These are phyloP conservation scores for Zea luxurians DNA, from an alignment of 176 grass and related monocot species.

Conservation along the genomic window DNA sequence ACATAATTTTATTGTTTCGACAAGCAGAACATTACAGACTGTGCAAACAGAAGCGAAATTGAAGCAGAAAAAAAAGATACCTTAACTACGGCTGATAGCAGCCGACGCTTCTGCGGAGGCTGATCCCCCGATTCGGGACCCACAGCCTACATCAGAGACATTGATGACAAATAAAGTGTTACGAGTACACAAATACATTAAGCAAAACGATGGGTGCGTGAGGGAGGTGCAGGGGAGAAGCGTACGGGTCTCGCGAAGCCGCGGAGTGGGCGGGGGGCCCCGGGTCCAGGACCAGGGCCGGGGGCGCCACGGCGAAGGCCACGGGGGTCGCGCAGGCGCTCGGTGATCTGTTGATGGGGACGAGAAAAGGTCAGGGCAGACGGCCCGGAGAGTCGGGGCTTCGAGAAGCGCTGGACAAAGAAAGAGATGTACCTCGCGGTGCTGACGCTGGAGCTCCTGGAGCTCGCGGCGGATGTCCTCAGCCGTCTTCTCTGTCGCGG, in stretches of 20 bases:
- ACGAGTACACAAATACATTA: not conserved
- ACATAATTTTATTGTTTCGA: not conserved
- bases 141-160: constrained; percentile 49
- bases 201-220: not conserved
- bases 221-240: constrained; percentile 13
- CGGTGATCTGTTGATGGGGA: constrained; percentile 60
- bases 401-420: not conserved
- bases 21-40: not conserved
- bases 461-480: constrained; percentile 93
- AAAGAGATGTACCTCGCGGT: constrained; percentile 60
- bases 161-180: not conserved
- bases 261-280: constrained; percentile 53
- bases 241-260: constrained; percentile 67
- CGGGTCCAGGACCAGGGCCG: constrained; percentile 20
- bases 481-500: constrained; percentile 73
- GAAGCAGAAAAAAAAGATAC: constrained; percentile 28
- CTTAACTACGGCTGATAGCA: constrained; percentile 81
- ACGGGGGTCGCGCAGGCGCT: constrained; percentile 83
- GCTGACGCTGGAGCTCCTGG: constrained; percentile 95
- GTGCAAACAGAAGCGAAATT: not conserved
- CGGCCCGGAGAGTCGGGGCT: not conserved
- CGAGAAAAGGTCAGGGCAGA: constrained; percentile 20
- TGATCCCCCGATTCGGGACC: constrained; percentile 64
- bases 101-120: constrained; percentile 63
- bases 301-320: constrained; percentile 66